Conservation (phyloP, 2,329 filamentous ascomycete species). For the Neofusicoccum umdonicola region DNA sequence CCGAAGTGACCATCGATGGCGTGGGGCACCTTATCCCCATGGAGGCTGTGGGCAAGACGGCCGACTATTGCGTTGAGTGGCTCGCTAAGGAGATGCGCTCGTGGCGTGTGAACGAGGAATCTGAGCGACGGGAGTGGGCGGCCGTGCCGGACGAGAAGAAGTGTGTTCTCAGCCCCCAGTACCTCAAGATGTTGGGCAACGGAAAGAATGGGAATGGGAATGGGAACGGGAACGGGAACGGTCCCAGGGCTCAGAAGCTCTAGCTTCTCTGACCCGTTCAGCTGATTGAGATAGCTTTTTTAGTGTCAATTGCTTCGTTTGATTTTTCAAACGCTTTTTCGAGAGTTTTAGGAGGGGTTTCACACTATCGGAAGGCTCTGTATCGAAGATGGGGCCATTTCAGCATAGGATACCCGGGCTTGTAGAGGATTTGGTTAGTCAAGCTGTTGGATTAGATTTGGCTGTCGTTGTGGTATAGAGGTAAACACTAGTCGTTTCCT, state of each 20-base stretch:
- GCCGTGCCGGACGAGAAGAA: not conserved
- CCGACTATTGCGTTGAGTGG: constrained; percentile 42
- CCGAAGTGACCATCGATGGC: constrained; percentile 60
- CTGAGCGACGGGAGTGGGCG: not conserved
- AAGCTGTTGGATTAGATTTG: no score
- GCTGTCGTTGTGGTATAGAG: no score
- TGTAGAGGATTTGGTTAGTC: no score
- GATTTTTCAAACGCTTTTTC: no score
- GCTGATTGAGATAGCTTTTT: no score
- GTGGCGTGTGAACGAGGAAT: constrained; percentile 21
- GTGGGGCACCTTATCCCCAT: constrained; percentile 81
- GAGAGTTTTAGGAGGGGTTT: no score
- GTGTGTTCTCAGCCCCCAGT: not conserved
- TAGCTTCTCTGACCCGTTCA: not conserved
- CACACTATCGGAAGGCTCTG: no score
- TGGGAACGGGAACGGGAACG: not conserved
- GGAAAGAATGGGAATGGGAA: not conserved
- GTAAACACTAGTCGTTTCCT: no score
- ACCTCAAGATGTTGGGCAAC: not conserved
- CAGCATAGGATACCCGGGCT: no score
- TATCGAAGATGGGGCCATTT: no score
- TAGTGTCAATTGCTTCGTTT: no score
- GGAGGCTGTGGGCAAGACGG: constrained; percentile 69
- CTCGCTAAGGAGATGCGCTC: constrained; percentile 20
- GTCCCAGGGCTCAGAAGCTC: not conserved